Percentiles rank a stretch among this genome's conserved stretches.
phyloP scores from a whole-genome alignment of 805 yeast species.

The Hanseniaspora singularis region DNA sequence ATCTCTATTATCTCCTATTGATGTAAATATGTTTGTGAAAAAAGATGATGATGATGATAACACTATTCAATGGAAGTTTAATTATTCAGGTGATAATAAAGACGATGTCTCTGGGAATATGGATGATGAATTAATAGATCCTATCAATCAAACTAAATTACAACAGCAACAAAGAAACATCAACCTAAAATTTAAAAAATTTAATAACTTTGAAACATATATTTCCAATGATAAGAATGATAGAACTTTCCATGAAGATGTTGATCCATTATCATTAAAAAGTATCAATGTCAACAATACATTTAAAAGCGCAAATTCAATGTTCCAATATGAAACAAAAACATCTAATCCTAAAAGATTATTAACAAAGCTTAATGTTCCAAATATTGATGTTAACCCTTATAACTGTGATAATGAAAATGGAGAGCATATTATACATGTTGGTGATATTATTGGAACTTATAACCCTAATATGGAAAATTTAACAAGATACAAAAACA shows the following conservation, averaged over 20 bases:
- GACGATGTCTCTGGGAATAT: no score
- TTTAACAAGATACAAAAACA: constrained; percentile 12
- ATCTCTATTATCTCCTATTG: constrained; percentile 28
- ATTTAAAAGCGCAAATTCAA: constrained; percentile 73
- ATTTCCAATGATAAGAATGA: constrained; percentile 33
- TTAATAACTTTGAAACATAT: not conserved
- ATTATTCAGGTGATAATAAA: not conserved
- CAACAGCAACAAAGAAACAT: not conserved
- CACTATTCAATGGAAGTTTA: constrained; percentile 21
- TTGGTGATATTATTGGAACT: constrained; percentile 81
- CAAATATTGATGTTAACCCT: constrained; percentile 59
- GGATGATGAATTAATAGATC: not conserved
- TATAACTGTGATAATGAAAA: constrained; percentile 60
- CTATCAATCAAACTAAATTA: not conserved
- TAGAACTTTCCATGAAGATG: constrained; percentile 47
- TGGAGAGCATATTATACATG: constrained; percentile 82
- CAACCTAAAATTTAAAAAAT: constrained; percentile 2
- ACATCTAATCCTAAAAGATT: constrained; percentile 85
- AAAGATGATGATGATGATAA: constrained; percentile 17
- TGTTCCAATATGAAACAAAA: constrained; percentile 59
- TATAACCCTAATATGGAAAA: constrained; percentile 31
- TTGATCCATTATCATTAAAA: constrained; percentile 71
- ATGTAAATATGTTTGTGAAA: constrained; percentile 15
- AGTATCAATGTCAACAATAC: constrained; percentile 69
- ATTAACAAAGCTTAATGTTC: constrained; percentile 83